These are phyloP conservation scores for Rhizopus arrhizus DNA, from an alignment of 371 early-diverging fungal genomes.

Conservation along the genomic window DNA sequence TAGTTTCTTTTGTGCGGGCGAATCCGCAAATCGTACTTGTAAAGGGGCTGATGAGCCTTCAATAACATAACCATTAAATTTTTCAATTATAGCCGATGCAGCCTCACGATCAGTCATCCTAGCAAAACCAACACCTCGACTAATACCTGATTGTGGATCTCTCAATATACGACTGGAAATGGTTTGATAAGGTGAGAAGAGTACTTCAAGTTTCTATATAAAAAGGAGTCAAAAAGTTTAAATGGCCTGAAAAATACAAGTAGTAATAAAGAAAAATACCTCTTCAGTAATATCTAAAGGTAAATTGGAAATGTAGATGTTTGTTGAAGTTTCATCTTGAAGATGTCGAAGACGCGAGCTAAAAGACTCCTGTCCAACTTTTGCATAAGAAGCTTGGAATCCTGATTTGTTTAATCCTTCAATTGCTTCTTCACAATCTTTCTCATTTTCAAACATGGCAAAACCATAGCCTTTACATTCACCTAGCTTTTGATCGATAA, in stretches of 20 bases:
- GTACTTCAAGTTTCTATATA: constrained; percentile 60
- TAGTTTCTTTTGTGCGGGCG: constrained; percentile 76
- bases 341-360: constrained; percentile 74
- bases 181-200: constrained; percentile 69
- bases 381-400: constrained; percentile 76
- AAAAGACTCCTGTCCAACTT: constrained; percentile 77
- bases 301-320: constrained; percentile 84
- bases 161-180: constrained; percentile 76
- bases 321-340: constrained; percentile 78
- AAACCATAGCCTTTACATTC: constrained; percentile 93
- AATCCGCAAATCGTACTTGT: constrained; percentile 84
- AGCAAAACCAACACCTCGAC: constrained; percentile 85
- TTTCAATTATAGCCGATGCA: constrained; percentile 68
- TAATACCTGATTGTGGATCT: constrained; percentile 57
- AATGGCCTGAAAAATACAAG: background rate
- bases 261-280: constrained; percentile 29
- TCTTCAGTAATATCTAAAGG: constrained; percentile 74
- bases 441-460: constrained; percentile 79
- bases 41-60: constrained; percentile 69
- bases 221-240: background rate
- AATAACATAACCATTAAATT: constrained; percentile 65
- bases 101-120: constrained; percentile 74
- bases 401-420: constrained; percentile 69
- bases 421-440: constrained; percentile 71
- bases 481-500: constrained; percentile 77